phyloP scores from a whole-genome alignment of 2,329 filamentous ascomycete genomes.

The Curvularia sp. region DNA sequence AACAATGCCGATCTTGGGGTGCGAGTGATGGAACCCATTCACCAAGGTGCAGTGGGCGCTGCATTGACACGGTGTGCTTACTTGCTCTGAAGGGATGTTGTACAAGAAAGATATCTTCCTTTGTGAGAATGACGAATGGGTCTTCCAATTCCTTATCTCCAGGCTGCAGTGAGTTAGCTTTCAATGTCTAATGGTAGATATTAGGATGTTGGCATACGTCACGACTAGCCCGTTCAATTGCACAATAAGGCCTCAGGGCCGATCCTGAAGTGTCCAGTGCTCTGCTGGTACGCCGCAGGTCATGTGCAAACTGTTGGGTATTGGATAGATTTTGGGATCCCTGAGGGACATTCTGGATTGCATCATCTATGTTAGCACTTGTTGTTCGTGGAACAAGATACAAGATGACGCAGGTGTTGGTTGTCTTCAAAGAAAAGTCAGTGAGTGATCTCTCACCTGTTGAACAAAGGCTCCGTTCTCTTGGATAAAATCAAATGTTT shows the following conservation, averaged over 20 bases:
- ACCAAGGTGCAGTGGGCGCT: conserved; percentile 38
- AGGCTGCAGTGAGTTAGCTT: neutral
- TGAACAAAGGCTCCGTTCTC: neutral
- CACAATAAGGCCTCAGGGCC: neutral
- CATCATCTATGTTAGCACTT: neutral
- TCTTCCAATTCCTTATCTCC: neutral
- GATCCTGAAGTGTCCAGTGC: too few relatives aligned
- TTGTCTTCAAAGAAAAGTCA: neutral
- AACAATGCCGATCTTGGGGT: conserved; percentile 62
- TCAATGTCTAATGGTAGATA: neutral
- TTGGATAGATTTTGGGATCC: neutral
- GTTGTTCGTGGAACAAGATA: neutral
- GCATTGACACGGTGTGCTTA: conserved; percentile 46
- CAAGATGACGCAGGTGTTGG: neutral
- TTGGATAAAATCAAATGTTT: neutral
- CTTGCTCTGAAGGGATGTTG: conserved; percentile 43
- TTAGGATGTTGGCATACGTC: too few relatives aligned
- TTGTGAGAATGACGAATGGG: conserved; percentile 53
- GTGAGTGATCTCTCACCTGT: neutral
- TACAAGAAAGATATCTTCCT: conserved; percentile 54
- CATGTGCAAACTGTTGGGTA: neutral
- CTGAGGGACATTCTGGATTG: neutral
- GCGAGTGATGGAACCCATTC: conserved; percentile 3
- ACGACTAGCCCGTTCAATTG: neutral
- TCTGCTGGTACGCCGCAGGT: neutral